phyloP scores from a whole-genome alignment of 2,329 filamentous ascomycete species.

The Fonsecaea pugnacius region DNA sequence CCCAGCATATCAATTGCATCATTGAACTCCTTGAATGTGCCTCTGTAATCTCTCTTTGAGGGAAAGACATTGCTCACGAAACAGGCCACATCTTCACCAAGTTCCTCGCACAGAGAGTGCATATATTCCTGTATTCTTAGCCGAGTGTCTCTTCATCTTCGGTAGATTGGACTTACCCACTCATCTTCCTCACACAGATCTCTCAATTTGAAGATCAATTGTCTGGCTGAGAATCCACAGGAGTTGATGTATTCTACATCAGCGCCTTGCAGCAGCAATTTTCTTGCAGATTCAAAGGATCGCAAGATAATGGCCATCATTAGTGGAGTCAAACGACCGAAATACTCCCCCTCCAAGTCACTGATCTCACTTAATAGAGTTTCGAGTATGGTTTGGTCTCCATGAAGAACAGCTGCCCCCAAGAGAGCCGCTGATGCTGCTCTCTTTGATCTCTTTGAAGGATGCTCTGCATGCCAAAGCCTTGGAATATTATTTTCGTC shows the following conservation, averaged over 20 bases:
- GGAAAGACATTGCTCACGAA: neutral
- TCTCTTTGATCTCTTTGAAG: neutral
- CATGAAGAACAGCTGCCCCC: neutral
- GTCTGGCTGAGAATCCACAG: neutral
- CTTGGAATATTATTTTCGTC: neutral
- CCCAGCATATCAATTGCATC: slow-evolving; percentile 1
- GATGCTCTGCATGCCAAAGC: neutral
- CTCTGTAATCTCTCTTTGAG: neutral
- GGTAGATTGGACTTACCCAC: neutral
- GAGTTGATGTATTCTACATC: neutral
- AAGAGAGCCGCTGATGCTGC: neutral
- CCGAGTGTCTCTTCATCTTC: neutral
- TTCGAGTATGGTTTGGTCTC: neutral
- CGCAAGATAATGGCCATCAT: neutral
- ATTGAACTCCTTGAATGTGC: neutral
- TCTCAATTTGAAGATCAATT: neutral
- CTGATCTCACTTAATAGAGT: neutral
- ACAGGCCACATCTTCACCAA: neutral
- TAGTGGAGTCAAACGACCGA: neutral
- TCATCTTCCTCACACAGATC: neutral
- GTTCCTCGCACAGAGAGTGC: neutral
- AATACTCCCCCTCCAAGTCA: neutral
- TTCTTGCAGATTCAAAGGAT: neutral
- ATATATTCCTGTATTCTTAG: neutral
- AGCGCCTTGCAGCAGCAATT: neutral